phyloP scores from a whole-genome alignment of 345 rosid genomes.

The Hirschfeldia incana region DNA sequence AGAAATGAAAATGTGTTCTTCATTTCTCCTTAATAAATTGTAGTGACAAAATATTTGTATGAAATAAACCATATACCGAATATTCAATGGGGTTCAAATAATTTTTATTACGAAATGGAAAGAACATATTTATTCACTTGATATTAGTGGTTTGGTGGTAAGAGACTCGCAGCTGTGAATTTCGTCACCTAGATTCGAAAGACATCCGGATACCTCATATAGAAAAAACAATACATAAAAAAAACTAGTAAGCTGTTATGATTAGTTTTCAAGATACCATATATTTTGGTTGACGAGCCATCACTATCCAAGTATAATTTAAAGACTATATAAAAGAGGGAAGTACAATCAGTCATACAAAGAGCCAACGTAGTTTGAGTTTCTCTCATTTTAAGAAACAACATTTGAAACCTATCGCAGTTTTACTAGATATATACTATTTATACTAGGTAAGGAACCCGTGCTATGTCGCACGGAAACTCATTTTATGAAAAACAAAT shows the following conservation, averaged over 20 bases:
- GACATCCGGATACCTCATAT: too few species aligned
- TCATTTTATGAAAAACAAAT: too few species aligned
- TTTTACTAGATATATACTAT: neutral
- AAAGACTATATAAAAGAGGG: constrained; percentile 4
- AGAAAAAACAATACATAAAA: neutral
- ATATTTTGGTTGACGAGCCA: constrained; percentile 19
- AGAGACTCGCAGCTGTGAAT: too few species aligned
- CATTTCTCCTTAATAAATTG: neutral
- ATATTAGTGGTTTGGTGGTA: too few species aligned
- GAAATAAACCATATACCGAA: neutral
- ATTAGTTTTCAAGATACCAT: constrained; percentile 6
- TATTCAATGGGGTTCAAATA: neutral
- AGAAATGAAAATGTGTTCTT: neutral
- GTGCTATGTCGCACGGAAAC: too few species aligned
- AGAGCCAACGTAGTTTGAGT: constrained; percentile 10
- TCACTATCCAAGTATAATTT: constrained; percentile 16
- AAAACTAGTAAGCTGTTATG: neutral
- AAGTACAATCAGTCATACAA: neutral
- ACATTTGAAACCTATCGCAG: neutral
- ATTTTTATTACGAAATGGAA: neutral
- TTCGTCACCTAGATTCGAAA: too few species aligned
- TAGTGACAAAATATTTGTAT: neutral
- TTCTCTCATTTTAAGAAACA: neutral
- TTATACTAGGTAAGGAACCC: too few species aligned
- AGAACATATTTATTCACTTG: neutral